phyloP scores from a whole-genome alignment of 1,284 basidiomycete species.

The Irpex rosettiformis region DNA sequence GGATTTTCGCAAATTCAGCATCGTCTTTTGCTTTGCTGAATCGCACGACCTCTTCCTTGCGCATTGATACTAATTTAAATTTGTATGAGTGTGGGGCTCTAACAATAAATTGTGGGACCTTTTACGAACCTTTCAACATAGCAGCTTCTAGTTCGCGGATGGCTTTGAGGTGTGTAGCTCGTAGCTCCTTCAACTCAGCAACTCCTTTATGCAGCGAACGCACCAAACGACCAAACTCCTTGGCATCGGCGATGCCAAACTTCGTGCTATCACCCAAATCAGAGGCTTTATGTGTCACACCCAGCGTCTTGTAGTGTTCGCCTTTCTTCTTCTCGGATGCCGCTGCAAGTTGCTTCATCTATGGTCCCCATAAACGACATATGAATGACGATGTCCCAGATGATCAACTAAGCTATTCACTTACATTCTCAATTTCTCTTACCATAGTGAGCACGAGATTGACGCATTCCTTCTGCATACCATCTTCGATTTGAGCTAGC shows the following conservation, averaged over 20 bases:
- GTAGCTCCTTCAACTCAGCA: slow-evolving; percentile 42
- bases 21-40: slow-evolving; percentile 77
- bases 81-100: not conserved
- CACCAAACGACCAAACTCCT: slow-evolving; percentile 49
- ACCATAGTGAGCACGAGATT: slow-evolving; percentile 39
- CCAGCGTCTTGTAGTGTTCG: slow-evolving; percentile 33
- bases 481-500: slow-evolving; percentile 37
- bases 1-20: slow-evolving; percentile 75
- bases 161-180: slow-evolving; percentile 36
- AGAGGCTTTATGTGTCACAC: slow-evolving; percentile 36
- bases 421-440: slow-evolving; percentile 53
- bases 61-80: slow-evolving; percentile 53
- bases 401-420: slow-evolving; percentile 18
- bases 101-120: not conserved
- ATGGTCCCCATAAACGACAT: slow-evolving; percentile 5
- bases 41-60: slow-evolving; percentile 70
- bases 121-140: slow-evolving; percentile 57
- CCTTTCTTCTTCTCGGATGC: slow-evolving; percentile 24
- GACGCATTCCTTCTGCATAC: slow-evolving; percentile 60
- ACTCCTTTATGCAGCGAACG: slow-evolving; percentile 48
- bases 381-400: not conserved
- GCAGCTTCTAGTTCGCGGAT: slow-evolving; percentile 57
- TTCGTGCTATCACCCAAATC: slow-evolving; percentile 46
- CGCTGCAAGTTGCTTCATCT: slow-evolving; percentile 12
- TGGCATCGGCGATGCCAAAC: slow-evolving; percentile 53